Evolutionary conservation across 495 filamentous ascomycete species (phyloP), one percentile per base, ranked within the genome.

Genomic region (Podospora pseudopauciseta): DNA sequence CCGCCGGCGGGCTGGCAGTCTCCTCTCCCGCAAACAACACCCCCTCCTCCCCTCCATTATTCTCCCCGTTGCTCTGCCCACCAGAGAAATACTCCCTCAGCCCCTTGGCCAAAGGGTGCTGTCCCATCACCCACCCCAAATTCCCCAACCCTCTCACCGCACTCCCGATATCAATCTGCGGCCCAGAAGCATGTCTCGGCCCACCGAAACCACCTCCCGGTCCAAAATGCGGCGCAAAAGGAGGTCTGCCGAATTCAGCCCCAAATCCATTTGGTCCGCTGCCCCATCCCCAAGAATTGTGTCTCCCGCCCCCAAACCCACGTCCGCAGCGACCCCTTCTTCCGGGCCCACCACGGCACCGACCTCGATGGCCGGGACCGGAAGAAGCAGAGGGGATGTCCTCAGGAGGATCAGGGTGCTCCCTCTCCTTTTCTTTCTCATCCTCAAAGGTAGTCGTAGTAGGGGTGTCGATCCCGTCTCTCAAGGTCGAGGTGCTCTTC

Each of bases 1-100:
- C 91, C 62, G 88, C 82, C 3, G 86, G 83, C 4, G 92, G 92
- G 5, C 72, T 74, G 75, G 93, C 93, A 67, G 86, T 84, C 65
- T 64, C 66, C 5, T 64, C 61, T 26, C 30, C 28, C 2, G n/a
- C 60, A 27, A 15, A 55, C 4, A 26, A 19, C 11, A 23, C 39
- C 5, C 64, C 58, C 2, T 30, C 56, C 0, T 57, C 61, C 2
- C 16, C 54, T 5, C 20, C 34, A 2, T 55, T 44, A 5, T 63
- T 7, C 1, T 28, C 61, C 3, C 32, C 7, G 32, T 3, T 18
- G 15, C 19, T 32, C 16, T 61, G 61, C 4, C 32, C 32, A 13
- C 15, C 61, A 63, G 80, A 75, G 67, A 73, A 69, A 66, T 78
- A 79, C 26, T 79, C 70, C 67, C 79, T 77, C 59, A 82, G 67